phyloP scores from a whole-genome alignment of 257 asterid genomes.

The Solanum pennellii region DNA sequence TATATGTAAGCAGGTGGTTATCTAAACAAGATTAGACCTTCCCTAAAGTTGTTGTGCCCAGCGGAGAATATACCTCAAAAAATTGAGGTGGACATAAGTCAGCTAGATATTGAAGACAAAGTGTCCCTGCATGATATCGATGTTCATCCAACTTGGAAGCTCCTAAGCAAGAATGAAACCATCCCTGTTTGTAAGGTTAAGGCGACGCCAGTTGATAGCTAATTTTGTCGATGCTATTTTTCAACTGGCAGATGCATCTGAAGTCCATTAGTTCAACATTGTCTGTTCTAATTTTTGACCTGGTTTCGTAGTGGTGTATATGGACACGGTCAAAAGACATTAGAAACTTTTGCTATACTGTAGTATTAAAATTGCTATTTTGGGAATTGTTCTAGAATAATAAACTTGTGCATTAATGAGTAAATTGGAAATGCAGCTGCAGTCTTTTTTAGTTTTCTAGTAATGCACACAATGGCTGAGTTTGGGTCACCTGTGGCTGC shows the following conservation, averaged over 20 bases:
- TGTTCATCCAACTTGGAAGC: conserved; percentile 74
- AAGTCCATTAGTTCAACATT: neutral
- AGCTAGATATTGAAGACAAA: conserved; percentile 71
- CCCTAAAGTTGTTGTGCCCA: conserved; percentile 59
- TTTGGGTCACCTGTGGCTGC: neutral
- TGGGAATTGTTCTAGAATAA: neutral
- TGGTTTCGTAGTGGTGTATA: neutral
- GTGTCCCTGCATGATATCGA: conserved; percentile 42
- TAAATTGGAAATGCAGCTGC: neutral
- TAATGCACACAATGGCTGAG: neutral
- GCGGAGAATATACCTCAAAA: conserved; percentile 76
- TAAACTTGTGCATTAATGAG: neutral
- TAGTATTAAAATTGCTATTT: neutral
- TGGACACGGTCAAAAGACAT: neutral
- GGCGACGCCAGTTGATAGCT: conserved; percentile 19
- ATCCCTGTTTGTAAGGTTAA: conserved; percentile 81
- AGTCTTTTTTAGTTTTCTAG: neutral
- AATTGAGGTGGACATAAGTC: conserved; percentile 81
- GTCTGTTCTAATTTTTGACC: neutral
- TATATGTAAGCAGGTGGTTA: conserved; percentile 48
- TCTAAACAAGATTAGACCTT: conserved; percentile 41
- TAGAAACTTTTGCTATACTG: neutral
- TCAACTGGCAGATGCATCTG: neutral
- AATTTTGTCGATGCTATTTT: neutral
- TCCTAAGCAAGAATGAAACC: conserved; percentile 56